phyloP scores from a whole-genome alignment of 495 filamentous ascomycete genomes.

The Halenospora varia region DNA sequence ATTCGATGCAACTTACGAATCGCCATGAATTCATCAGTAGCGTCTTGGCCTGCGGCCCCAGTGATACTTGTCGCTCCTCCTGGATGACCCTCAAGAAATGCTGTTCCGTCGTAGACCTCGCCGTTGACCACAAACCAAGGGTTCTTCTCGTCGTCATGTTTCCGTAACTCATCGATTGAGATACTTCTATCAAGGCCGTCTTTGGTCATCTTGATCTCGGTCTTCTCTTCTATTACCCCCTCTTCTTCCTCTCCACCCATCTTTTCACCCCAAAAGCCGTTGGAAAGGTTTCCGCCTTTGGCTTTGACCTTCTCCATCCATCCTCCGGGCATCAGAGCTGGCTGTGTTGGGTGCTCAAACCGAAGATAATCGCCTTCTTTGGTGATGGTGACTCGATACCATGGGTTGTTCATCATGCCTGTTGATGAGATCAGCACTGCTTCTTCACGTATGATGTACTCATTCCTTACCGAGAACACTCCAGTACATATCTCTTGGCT shows the following conservation, averaged over 20 bases:
- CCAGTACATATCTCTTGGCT: slow-evolving; percentile 97
- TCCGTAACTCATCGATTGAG: slow-evolving; percentile 66
- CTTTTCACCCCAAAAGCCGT: slow-evolving; percentile 85
- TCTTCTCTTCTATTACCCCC: slow-evolving; percentile 36
- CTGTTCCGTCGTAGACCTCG: slow-evolving; percentile 87
- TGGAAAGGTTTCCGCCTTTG: slow-evolving; percentile 72
- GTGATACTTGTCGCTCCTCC: slow-evolving; percentile 87
- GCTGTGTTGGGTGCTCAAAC: slow-evolving; percentile 91
- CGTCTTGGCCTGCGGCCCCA: slow-evolving; percentile 77
- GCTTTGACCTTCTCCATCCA: slow-evolving; percentile 98
- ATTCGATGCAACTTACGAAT: slow-evolving; percentile 64
- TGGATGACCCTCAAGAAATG: slow-evolving; percentile 81
- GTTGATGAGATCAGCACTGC: too few relatives aligned
- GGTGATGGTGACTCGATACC: slow-evolving; percentile 80
- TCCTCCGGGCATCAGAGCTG: slow-evolving; percentile 71
- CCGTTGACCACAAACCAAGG: slow-evolving; percentile 94
- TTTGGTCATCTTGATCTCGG: slow-evolving; percentile 79
- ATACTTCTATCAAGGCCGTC: slow-evolving; percentile 59
- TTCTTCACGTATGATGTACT: too few relatives aligned
- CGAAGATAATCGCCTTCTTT: slow-evolving; percentile 62
- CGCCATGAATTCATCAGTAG: slow-evolving; percentile 89
- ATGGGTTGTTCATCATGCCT: slow-evolving; percentile 99
- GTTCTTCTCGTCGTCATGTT: slow-evolving; percentile 58
- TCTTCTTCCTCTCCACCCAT: slow-evolving; percentile 47
- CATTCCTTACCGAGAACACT: slow-evolving; percentile 82